Percentiles rank a stretch among this genome's conserved stretches.
Evolutionary conservation across 148 eudicot genomes (phyloP).

Genomic region (Amaranthus cruentus): DNA sequence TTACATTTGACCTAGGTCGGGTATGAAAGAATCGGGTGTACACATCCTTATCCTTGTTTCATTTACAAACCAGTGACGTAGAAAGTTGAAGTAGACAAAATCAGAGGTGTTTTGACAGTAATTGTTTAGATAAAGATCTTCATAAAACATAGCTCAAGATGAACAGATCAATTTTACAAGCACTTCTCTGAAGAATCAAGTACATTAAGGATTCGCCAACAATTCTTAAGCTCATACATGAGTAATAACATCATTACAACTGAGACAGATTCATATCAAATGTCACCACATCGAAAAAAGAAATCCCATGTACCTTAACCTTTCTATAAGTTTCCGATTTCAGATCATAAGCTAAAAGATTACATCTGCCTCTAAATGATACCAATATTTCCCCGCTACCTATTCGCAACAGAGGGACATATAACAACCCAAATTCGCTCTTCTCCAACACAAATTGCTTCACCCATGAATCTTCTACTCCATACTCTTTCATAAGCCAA

Average conservation of each 20-base stretch:
- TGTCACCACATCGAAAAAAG: conserved; percentile 8
- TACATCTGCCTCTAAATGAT: conserved; percentile 5
- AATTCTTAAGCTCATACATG: background rate
- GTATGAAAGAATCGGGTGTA: too few species aligned
- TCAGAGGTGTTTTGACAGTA: too few species aligned
- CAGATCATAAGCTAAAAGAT: background rate
- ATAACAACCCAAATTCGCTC: background rate
- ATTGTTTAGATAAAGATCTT: too few species aligned
- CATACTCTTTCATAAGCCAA: conserved; percentile 13
- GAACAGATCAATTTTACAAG: too few species aligned
- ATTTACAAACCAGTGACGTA: too few species aligned
- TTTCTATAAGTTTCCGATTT: background rate
- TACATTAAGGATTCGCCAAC: background rate
- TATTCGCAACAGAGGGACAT: conserved; percentile 8
- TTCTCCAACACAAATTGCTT: conserved; percentile 13
- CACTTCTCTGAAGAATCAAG: background rate
- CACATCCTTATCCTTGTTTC: too few species aligned
- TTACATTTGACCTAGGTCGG: too few species aligned
- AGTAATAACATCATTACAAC: background rate
- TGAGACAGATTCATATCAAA: background rate
- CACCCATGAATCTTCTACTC: conserved; percentile 8
- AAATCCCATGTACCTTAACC: conserved; percentile 1
- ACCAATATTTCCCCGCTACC: conserved; percentile 7
- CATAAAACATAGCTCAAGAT: too few species aligned
- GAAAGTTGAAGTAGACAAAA: too few species aligned